Base-by-base conservation (phyloP, 257 asterid genomes). In the Anisodus acutangulus region DNA sequence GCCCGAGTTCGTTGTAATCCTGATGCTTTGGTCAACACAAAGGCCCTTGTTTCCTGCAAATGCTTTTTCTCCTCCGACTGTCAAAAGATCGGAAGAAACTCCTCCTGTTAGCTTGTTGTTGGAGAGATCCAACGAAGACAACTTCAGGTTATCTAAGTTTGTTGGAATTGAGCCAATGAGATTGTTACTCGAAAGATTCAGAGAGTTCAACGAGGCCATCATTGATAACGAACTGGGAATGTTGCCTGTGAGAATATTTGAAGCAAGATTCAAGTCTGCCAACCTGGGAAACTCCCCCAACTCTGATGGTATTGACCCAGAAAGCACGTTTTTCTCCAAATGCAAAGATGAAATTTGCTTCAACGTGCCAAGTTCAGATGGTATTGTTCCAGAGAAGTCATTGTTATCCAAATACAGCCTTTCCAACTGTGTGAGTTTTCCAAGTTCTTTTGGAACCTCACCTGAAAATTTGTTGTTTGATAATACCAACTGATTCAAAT, bases 31-130 rank as follows among this genome's bases (percentile, higher is more conserved):
- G 4, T 78, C 76, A 68, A 68, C 31, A 47, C 87, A 85, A 15
- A 85, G 87, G 26, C 79, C 85, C 51, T 49, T 62, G 49, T 85
- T 85, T 63, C 87, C 87, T 5, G 82, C 35, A 54, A 85, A 85
- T 49, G 85, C 83, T 2, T 67, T 74, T 3, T 85, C 79, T 31
- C 80, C 67, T 12, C 85, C 85, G 41, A 68, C 53, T 8, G 68
- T 22, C 16, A 81, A 58, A 70, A 82, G 85, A 64, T 84, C 83
- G 4, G 9, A 41, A 17, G 85, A 82, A 9, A 85, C 59, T 13
- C 79, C 59, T 53, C 87, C 87, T 11, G 62, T 62, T n/a, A 85
- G 83, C 43, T 59, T 79, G 45, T 85, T 85, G 68, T 82, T 54
- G 17, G 87, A 85, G n/a, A 85, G 82, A 39, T 85, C 87, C 2